These are phyloP conservation scores for Dorcoceras hygrometricum DNA, from an alignment of 257 asterid species.

Conservation along the genomic window DNA sequence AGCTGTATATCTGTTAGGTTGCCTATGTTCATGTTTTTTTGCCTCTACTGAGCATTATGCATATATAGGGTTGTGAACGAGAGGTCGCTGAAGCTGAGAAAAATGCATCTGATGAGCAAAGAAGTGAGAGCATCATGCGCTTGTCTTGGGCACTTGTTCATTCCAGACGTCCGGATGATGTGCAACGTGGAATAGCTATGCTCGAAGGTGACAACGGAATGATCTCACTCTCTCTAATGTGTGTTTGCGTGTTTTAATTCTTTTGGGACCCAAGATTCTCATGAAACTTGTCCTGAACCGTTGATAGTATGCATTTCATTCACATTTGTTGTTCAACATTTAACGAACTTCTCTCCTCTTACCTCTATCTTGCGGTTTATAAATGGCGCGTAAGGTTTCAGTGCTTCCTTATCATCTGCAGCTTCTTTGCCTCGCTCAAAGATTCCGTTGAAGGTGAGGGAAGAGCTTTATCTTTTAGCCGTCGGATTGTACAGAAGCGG, in stretches of 20 bases:
- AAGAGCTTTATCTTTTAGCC: slow-evolving; percentile 73
- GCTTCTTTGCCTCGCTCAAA: slow-evolving; percentile 56
- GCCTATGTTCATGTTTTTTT: slow-evolving; percentile 3
- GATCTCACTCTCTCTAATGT: neutral
- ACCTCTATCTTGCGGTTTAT: neutral
- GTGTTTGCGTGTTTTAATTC: neutral
- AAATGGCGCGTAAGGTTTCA: slow-evolving; percentile 15
- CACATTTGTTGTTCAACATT: slow-evolving; percentile 13
- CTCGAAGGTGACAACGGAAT: slow-evolving; percentile 63
- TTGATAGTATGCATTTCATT: neutral
- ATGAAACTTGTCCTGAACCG: neutral
- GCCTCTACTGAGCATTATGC: slow-evolving; percentile 24
- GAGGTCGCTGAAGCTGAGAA: slow-evolving; percentile 88
- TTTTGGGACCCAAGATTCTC: slow-evolving; percentile 3
- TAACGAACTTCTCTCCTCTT: neutral
- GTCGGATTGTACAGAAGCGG: slow-evolving; percentile 85
- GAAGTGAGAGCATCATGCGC: slow-evolving; percentile 85
- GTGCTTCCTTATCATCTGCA: slow-evolving; percentile 37
- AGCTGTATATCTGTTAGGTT: neutral
- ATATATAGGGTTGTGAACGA: slow-evolving; percentile 82
- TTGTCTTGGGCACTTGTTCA: slow-evolving; percentile 98
- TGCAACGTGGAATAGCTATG: slow-evolving; percentile 95
- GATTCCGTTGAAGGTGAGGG: slow-evolving; percentile 58
- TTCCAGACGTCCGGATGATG: slow-evolving; percentile 73
- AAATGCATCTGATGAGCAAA: slow-evolving; percentile 64